Evolutionary conservation across 805 yeast species (phyloP).

Genomic region (Ogataea pini): DNA sequence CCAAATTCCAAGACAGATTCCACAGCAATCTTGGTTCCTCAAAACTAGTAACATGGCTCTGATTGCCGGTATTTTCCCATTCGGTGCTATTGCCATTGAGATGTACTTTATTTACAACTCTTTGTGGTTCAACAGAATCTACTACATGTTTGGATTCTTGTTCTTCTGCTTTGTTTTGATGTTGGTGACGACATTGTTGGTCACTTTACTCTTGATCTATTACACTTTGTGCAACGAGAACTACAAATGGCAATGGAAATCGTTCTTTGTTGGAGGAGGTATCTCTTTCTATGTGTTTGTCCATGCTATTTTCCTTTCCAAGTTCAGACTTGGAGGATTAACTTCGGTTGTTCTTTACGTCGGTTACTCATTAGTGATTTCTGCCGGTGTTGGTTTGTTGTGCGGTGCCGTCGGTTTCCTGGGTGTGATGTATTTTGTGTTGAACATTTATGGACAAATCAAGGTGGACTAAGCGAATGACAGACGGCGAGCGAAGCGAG

Average conservation of each 20-base stretch:
- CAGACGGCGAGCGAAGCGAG: neutral
- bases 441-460: constrained; percentile 78
- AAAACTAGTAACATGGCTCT: constrained; percentile 65
- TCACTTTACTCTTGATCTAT: constrained; percentile 78
- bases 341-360: constrained; percentile 76
- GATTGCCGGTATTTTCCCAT: constrained; percentile 89
- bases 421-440: constrained; percentile 69
- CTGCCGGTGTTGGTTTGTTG: constrained; percentile 69
- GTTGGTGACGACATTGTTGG: constrained; percentile 77
- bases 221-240: constrained; percentile 86
- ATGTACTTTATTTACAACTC: constrained; percentile 90
- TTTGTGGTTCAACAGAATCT: constrained; percentile 90
- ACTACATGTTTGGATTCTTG: constrained; percentile 96
- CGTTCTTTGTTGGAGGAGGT: constrained; percentile 84
- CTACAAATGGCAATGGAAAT: constrained; percentile 97
- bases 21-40: constrained; percentile 84
- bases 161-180: constrained; percentile 84
- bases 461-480: constrained; percentile 63
- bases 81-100: constrained; percentile 93
- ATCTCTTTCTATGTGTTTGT: constrained; percentile 81
- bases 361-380: constrained; percentile 78
- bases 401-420: constrained; percentile 90
- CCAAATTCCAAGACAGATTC: constrained; percentile 96
- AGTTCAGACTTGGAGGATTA: constrained; percentile 69
- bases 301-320: constrained; percentile 76